Base-by-base conservation (phyloP, 495 filamentous ascomycete species). In the Aspergillus cristatus region DNA sequence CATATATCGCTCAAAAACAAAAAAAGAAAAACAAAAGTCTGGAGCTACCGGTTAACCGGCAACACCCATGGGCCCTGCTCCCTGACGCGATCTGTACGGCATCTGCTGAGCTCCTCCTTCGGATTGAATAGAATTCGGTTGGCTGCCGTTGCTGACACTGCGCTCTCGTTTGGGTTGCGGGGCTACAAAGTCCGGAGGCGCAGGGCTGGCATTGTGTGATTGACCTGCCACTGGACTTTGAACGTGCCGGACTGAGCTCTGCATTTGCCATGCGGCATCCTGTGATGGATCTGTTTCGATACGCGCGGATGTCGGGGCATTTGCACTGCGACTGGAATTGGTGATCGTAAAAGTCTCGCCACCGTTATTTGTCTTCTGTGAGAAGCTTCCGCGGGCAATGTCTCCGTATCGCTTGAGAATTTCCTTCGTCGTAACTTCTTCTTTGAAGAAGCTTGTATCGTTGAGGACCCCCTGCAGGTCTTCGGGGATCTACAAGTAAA, bases 371-470 rank as follows among this genome's bases (percentile, higher is more conserved):
- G 69, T 70, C 47, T 73, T 72, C 41, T 68, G 70, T 8, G 77
- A 68, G 14, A 76, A 62, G 29, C 70, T 68, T 42, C 68, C 75
- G 10, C 69, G 68, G 26, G 72, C 72, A 44, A 89, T 83, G 45
- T 87, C 82, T 6, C 82, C 84, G 54, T 89, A 89, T 28, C 84
- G 75, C 55, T 88, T 87, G 15, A 99, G 73, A 36, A 99, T 97
- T 52, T 97, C 91, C 54, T 99, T 97, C 1, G 89, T 89, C 1
- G 93, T 96, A 33, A 97, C 78, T 37, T 99, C 90, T 46, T 76
- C 81, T 55, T 75, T 82, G 58, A 94, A 88, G 32, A 97, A 75
- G 15, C 72, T 72, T 25, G 79, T 77, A 55, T 97, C 89, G 49
- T 78, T 82, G 18, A 98, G 71, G 42, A 94, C 81, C 14, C 81